phyloP scores from a whole-genome alignment of 495 filamentous ascomycete species.

The Penicillium crystallinum region DNA sequence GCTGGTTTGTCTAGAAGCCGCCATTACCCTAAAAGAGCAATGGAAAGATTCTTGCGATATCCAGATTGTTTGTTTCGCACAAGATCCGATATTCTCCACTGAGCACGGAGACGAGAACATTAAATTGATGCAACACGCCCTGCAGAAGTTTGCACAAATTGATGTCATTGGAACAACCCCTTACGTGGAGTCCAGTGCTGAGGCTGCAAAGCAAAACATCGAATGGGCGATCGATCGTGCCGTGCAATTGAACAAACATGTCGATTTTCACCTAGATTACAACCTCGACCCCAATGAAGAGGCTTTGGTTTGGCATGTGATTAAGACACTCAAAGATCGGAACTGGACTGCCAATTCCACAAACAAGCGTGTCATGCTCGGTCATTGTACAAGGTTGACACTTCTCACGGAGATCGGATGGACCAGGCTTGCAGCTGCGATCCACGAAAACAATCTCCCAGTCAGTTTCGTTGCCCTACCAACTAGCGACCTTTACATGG shows the following conservation, averaged over 20 bases:
- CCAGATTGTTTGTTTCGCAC: constrained; percentile 71
- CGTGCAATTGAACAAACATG: constrained; percentile 43
- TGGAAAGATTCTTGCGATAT: constrained; percentile 53
- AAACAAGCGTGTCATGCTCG: constrained; percentile 53
- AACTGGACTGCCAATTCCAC: constrained; percentile 38
- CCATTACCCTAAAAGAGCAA: constrained; percentile 50
- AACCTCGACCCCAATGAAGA: constrained; percentile 47
- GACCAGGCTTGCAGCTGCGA: constrained; percentile 38
- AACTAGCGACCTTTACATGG: constrained; percentile 73
- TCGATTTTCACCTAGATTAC: constrained; percentile 76
- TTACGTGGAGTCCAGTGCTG: constrained; percentile 57
- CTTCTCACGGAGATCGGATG: constrained; percentile 49
- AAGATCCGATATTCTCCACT: constrained; percentile 62
- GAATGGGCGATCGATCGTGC: constrained; percentile 55
- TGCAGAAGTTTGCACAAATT: constrained; percentile 31
- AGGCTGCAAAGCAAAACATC: constrained; percentile 53
- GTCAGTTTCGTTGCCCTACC: constrained; percentile 68
- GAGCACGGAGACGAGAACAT: constrained; percentile 42
- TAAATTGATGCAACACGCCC: constrained; percentile 45
- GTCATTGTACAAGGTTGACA: constrained; percentile 67
- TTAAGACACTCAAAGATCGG: constrained; percentile 42
- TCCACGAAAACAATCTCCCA: constrained; percentile 44
- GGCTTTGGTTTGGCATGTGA: constrained; percentile 49
- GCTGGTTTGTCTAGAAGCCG: constrained; percentile 54
- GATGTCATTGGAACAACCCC: constrained; percentile 65